Conservation (phyloP, 495 filamentous ascomycete species). For the Talaromyces ruber region DNA sequence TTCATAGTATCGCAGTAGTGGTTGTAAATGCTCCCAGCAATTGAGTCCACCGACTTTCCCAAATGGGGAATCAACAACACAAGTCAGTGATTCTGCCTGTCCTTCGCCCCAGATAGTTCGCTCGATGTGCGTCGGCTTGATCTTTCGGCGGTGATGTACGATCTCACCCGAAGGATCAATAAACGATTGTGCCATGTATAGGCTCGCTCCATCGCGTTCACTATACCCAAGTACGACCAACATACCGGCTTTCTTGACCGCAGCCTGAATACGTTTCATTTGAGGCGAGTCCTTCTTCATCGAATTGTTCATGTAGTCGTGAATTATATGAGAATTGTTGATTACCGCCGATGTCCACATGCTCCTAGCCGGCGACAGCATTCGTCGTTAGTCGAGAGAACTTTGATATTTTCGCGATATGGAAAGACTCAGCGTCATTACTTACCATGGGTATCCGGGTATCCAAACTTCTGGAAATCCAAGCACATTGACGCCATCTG, state of each 20-base stretch:
- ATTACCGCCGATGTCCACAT: conserved; percentile 2
- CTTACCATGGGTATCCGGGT: conserved; percentile 27
- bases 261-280: conserved; percentile 19
- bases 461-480: conserved; percentile 32
- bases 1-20: conserved; percentile 23
- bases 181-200: conserved; percentile 48
- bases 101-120: conserved; percentile 47
- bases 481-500: conserved; percentile 18
- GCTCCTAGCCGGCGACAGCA: not conserved
- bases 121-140: conserved; percentile 53
- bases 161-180: conserved; percentile 38
- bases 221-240: conserved; percentile 38
- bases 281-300: conserved; percentile 18
- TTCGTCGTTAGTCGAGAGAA: conserved; percentile 15
- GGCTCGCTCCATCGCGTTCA: conserved; percentile 30
- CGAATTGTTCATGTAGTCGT: conserved; percentile 21
- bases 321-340: conserved; percentile 9
- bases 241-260: conserved; percentile 15
- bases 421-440: not conserved
- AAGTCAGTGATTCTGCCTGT: conserved; percentile 14
- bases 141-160: conserved; percentile 40
- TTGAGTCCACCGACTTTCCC: conserved; percentile 17
- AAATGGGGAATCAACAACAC: conserved; percentile 15
- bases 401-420: not conserved
- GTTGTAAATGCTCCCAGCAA: conserved; percentile 28